Conservation (phyloP, 2,329 filamentous ascomycete genomes). For the Fusarium sp. region DNA sequence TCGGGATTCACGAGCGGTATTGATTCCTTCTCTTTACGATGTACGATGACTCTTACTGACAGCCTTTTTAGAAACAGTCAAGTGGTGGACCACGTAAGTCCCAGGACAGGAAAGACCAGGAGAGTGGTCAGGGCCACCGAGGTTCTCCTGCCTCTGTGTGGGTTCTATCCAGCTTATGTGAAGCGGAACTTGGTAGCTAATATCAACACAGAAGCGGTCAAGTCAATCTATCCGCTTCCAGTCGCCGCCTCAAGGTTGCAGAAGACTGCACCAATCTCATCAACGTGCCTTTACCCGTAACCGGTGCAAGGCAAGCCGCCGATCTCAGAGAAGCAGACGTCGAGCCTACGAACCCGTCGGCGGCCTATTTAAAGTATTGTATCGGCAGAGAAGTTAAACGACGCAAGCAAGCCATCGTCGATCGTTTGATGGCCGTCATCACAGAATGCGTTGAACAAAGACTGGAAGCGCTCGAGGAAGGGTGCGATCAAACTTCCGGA, state of each 20-base stretch:
- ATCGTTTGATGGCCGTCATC: constrained; percentile 33
- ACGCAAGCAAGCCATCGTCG: constrained; percentile 23
- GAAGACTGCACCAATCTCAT: constrained; percentile 23
- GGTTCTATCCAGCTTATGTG: not conserved
- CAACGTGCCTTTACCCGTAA: constrained; percentile 37
- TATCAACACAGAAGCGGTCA: constrained; percentile 19
- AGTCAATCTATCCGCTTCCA: constrained; percentile 22
- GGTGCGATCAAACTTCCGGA: constrained; percentile 23
- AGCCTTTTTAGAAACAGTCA: constrained; percentile 7
- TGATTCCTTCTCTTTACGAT: not conserved
- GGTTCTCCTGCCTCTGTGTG: constrained; percentile 42
- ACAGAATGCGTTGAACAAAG: constrained; percentile 34
- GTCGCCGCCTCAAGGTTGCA: constrained; percentile 22
- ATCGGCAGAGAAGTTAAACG: constrained; percentile 25
- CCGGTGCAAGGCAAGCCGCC: constrained; percentile 39
- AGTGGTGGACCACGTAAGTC: constrained; percentile 18
- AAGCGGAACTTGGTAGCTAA: not conserved
- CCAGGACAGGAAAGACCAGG: constrained; percentile 36
- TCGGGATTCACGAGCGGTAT: constrained; percentile 19
- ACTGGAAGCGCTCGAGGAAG: constrained; percentile 40
- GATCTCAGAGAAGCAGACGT: constrained; percentile 33
- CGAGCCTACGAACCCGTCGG: constrained; percentile 47
- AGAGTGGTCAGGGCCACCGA: constrained; percentile 40
- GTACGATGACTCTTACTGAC: not conserved
- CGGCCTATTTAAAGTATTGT: constrained; percentile 38